Base-by-base conservation (phyloP, 768 basidiomycete species). In the Tylopilus balloui region DNA sequence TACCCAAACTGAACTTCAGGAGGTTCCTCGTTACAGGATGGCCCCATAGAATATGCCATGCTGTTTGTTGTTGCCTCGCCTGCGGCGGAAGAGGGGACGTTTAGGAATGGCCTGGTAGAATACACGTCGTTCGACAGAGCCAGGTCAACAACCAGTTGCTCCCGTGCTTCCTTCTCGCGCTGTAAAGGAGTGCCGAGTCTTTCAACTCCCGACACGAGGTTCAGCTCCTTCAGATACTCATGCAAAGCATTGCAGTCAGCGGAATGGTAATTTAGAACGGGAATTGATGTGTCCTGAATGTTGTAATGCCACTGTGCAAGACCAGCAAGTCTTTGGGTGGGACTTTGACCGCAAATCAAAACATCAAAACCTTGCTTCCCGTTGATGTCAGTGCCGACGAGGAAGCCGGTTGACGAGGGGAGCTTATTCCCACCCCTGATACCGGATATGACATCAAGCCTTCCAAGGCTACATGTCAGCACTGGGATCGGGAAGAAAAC, bases 61-160 rank as follows among this genome's bases (percentile, higher is more conserved):
- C 47, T 45, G 24, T 53, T 37, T 40, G 21, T 62, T 59, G 11
- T 48, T 47, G 12, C 45, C 13, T 39, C 50, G 23, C 23, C 25
- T 34, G 41, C 17, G 34, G 40, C 17, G 3, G 32, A 34, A 38
- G 55, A 34, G 19, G 23, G 32, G n/a, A 56, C 47, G 39, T 65
- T 65, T 4, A 65, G 48, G 45, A 83, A 67, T 11, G 73, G 56
- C 8, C 67, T 71, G 4, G 73, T 60, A 13, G 81, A 80, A 56
- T 78, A 86, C 15, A 85, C 69, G 53, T 81, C 73, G 6, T 66
- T 67, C 2, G 86, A 80, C 27, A 90, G 68, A 14, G 71, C 66
- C 27, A 90, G 69, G 63, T 91, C 87, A 32, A 85, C 55, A 19
- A 77, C 73, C 3, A 91, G 62, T 57, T 84, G 78, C 49, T 86